Percentiles rank a stretch among this genome's conserved stretches.
Conservation (phyloP, 345 rosid genomes). For the Excoecaria agallocha region DNA sequence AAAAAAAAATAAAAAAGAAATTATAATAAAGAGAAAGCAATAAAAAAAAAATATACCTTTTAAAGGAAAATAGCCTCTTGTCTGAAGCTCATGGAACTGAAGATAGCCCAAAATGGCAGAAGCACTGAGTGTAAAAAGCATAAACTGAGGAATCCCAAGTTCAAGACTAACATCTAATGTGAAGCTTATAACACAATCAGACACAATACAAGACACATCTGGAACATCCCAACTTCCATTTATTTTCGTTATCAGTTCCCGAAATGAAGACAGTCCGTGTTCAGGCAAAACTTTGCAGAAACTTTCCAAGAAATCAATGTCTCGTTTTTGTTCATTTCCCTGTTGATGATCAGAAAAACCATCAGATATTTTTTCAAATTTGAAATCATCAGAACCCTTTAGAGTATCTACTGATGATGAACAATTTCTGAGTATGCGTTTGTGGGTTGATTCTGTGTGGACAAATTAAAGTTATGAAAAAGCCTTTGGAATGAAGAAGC, state of each 20-base stretch:
- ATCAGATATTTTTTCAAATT: too few relatives aligned
- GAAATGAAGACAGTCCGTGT: background rate
- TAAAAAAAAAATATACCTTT: background rate
- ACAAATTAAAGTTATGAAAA: constrained; percentile 12
- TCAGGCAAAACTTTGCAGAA: background rate
- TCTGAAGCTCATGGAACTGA: background rate
- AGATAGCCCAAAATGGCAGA: background rate
- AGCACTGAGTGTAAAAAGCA: background rate
- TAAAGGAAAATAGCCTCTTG: background rate
- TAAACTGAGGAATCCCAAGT: background rate
- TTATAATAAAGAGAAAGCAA: too few relatives aligned
- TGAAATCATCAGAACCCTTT: background rate
- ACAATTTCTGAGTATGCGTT: background rate
- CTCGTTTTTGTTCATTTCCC: background rate
- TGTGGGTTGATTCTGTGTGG: background rate
- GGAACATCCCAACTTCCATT: background rate
- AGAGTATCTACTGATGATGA: background rate
- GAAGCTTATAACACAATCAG: background rate
- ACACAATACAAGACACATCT: background rate
- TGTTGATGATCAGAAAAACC: too few relatives aligned
- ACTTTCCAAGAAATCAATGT: background rate
- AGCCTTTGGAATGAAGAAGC: constrained; percentile 2
- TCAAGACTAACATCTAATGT: background rate
- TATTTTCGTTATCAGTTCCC: background rate
- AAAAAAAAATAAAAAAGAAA: background rate